Evolutionary conservation across 2,329 filamentous ascomycete genomes (phyloP).

Genomic region (Fusarium austroafricanum): DNA sequence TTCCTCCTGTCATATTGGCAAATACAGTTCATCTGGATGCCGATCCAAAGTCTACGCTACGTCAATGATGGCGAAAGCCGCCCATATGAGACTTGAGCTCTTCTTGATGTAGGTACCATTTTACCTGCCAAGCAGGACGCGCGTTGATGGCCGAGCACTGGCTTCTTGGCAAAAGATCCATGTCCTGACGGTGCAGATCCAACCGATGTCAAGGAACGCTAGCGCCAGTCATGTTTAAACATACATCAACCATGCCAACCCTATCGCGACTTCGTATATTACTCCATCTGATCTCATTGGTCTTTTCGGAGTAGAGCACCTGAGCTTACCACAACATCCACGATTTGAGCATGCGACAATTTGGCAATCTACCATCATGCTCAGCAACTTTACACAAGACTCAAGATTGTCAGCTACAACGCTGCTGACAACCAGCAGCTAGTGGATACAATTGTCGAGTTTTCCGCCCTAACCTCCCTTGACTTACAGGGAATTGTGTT

Average conservation of each 20-base stretch:
- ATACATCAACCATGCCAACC: conserved; percentile 43
- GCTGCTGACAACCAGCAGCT: conserved; percentile 31
- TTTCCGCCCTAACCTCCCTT: conserved; percentile 39
- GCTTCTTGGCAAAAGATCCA: conserved; percentile 46
- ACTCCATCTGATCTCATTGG: conserved; percentile 22
- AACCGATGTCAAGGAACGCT: conserved; percentile 43
- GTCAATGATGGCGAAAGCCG: conserved; percentile 38
- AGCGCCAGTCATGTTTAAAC: conserved; percentile 46
- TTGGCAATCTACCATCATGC: not conserved
- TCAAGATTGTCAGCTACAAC: conserved; percentile 17
- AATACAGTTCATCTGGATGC: conserved; percentile 38
- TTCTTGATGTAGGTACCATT: conserved; percentile 46
- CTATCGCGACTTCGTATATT: conserved; percentile 42
- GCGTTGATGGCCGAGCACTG: conserved; percentile 47
- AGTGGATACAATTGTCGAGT: conserved; percentile 36
- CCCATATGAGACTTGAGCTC: conserved; percentile 43
- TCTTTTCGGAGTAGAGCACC: not conserved
- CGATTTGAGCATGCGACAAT: not conserved
- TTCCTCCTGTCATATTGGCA: conserved; percentile 46
- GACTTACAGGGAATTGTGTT: conserved; percentile 39
- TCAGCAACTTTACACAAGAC: not conserved
- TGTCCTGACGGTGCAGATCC: conserved; percentile 47
- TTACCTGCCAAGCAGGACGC: conserved; percentile 47
- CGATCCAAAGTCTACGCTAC: conserved; percentile 41
- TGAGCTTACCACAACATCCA: not conserved